Percentiles rank a stretch among this genome's conserved stretches.
Conservation (phyloP, 345 rosid genomes). For the Pugionium cornutum region DNA sequence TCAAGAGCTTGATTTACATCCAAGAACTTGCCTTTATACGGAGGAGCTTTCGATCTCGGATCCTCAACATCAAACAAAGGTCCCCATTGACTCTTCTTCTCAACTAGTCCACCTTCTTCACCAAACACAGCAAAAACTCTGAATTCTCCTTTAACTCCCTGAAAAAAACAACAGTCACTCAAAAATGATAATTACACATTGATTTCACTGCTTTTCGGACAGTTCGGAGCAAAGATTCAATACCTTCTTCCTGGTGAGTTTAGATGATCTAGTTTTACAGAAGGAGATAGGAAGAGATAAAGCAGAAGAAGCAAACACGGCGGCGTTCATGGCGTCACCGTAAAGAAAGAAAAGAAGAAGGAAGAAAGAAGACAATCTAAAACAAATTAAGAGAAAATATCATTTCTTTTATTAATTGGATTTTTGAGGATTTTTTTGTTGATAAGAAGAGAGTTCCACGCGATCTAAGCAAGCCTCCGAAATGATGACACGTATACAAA, state of each 20-base stretch:
- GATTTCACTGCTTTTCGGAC: not conserved
- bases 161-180: slow-evolving; percentile 24
- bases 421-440: slow-evolving; percentile 43
- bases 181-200: not conserved
- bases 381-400: slow-evolving; percentile 10
- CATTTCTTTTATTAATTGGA: not conserved
- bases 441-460: slow-evolving; percentile 73
- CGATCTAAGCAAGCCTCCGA: slow-evolving; percentile 74
- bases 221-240: not conserved
- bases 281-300: slow-evolving; percentile 73
- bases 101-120: slow-evolving; percentile 62
- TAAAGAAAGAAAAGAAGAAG: slow-evolving; percentile 12
- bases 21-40: slow-evolving; percentile 76
- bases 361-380: slow-evolving; percentile 13
- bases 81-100: slow-evolving; percentile 80
- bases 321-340: slow-evolving; percentile 70
- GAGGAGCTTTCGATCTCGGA: slow-evolving; percentile 87
- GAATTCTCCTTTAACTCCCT: slow-evolving; percentile 68
- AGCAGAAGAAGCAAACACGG: slow-evolving; percentile 69
- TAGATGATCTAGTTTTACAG: slow-evolving; percentile 51
- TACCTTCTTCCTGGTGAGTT: slow-evolving; percentile 60
- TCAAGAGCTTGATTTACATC: slow-evolving; percentile 89
- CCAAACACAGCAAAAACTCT: slow-evolving; percentile 79
- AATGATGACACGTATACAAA: slow-evolving; percentile 61
- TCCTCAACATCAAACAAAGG: slow-evolving; percentile 86